Evolutionary conservation across 441 rosid species (phyloP), one percentile per base, ranked within the genome.

Genomic region (Populus tomentosa): DNA sequence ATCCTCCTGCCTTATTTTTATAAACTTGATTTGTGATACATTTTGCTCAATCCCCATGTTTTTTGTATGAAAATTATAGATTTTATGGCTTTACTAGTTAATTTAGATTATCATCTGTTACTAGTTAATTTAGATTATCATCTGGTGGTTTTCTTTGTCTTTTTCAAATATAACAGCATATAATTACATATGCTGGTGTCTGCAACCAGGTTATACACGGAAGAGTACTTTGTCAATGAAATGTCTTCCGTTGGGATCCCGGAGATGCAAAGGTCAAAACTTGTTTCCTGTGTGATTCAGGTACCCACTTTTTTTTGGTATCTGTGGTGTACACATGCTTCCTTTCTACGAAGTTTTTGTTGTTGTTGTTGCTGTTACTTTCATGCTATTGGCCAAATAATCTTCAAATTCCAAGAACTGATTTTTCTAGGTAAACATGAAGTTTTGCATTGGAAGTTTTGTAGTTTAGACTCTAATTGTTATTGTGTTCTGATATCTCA

Each of bases 211-310:
- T 80, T 94, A 76, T 96, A 96, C 78, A 89, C 99, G 1, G 98
- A 96, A 84, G 96, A 91, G 64, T 90, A 90, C 84, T 92, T 91
- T 87, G 74, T 85, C 69, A 96, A 87, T 1, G 88, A 96, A 87
- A 94, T 96, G 98, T 74, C 97, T 75, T 83, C 84, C 36, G 91
- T 89, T 83, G 98, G 96, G 71, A 92, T 92, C 77, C 99, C 98
- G 1, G 99, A 96, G 89, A 96, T 96, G 70, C 94, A 96, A 82
- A 88, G 99, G 78, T 94, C 99, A 80, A 94, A 89, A 81, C 97
- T 94, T 69, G 96, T 92, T 79, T 90, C 98, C 69, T 88, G 92
- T 67, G 92, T 96, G 61, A 94, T 94, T 80, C 98, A 95, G 97
- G 99, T 89, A 81, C 36, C 46, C 14, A n/a, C 36, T 36, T 36